Percentiles rank a stretch among this genome's conserved stretches.
phyloP scores from a whole-genome alignment of 2,329 filamentous ascomycete genomes.

The Pyricularia sp. region DNA sequence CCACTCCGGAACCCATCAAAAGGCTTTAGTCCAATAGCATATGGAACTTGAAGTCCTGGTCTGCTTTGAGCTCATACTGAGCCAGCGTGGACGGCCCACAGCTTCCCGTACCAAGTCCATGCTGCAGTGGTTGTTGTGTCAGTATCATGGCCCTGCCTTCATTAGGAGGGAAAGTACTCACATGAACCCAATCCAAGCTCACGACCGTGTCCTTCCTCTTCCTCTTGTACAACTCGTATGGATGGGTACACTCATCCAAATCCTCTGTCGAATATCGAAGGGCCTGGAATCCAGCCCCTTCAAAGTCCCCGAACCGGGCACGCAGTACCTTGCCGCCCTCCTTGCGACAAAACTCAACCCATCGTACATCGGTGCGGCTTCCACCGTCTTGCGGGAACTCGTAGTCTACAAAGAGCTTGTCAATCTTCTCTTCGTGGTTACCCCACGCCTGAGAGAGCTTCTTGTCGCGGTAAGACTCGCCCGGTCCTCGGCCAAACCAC shows the following conservation, averaged over 20 bases:
- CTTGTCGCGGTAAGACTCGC: conserved; percentile 58
- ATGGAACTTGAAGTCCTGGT: conserved; percentile 32
- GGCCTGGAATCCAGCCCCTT: conserved; percentile 42
- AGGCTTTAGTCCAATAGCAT: conserved; percentile 30
- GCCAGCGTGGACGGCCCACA: conserved; percentile 49
- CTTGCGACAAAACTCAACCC: conserved; percentile 37
- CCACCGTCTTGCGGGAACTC: conserved; percentile 61
- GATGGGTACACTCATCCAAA: conserved; percentile 45
- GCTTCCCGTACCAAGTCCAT: conserved; percentile 52
- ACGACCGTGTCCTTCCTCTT: conserved; percentile 42
- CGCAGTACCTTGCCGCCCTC: conserved; percentile 23
- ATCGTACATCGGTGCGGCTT: conserved; percentile 54
- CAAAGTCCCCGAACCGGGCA: conserved; percentile 30
- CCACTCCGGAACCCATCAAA: background rate
- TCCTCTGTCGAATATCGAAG: conserved; percentile 45
- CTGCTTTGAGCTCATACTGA: conserved; percentile 33
- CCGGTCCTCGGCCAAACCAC: conserved; percentile 63
- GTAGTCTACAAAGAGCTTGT: conserved; percentile 49
- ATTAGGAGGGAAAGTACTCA: background rate
- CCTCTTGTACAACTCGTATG: conserved; percentile 45
- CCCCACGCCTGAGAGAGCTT: conserved; percentile 51
- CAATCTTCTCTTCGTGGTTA: conserved; percentile 35
- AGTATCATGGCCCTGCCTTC: background rate
- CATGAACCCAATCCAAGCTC: conserved; percentile 41
- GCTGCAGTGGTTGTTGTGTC: conserved; percentile 30